phyloP scores from a whole-genome alignment of 768 basidiomycete species.

The Chlorophyllum brunneum region DNA sequence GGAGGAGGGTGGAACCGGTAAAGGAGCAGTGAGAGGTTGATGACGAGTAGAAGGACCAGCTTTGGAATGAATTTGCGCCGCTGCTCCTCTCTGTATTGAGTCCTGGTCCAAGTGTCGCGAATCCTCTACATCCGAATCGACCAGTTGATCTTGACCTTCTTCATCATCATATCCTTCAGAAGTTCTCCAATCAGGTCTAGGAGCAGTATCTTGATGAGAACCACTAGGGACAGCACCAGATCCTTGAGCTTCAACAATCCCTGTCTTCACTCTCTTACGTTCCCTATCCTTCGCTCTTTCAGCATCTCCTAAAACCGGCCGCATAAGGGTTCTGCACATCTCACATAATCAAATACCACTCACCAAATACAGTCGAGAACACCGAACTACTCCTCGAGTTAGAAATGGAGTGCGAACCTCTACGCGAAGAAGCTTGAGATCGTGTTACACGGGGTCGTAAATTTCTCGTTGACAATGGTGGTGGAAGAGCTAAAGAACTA shows the following conservation, averaged over 20 bases:
- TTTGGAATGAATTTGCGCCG: not conserved
- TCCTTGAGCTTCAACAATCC: too few species aligned
- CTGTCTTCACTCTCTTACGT: too few species aligned
- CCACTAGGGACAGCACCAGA: not conserved
- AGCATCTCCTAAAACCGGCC: too few species aligned
- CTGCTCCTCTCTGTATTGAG: not conserved
- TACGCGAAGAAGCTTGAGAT: conserved; percentile 18
- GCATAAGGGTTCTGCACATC: too few species aligned
- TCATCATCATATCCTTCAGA: conserved; percentile 3
- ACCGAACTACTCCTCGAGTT: conserved; percentile 6
- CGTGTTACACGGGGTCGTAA: conserved; percentile 16
- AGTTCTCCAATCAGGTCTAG: not conserved
- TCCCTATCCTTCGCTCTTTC: too few species aligned
- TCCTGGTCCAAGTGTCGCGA: not conserved
- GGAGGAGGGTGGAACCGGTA: too few species aligned
- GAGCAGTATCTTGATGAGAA: not conserved
- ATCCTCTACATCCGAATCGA: not conserved
- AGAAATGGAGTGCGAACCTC: conserved; percentile 15
- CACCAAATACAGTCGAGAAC: conserved; percentile 3
- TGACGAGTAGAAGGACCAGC: too few species aligned
- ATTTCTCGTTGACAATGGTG: conserved; percentile 21
- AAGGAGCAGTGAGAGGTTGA: too few species aligned
- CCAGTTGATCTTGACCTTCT: conserved; percentile 7
- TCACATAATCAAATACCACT: not conserved
- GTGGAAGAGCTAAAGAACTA: conserved; percentile 15